Evolutionary conservation across 2,329 filamentous ascomycete species (phyloP).

Genomic region (Pyrenochaeta sp.): DNA sequence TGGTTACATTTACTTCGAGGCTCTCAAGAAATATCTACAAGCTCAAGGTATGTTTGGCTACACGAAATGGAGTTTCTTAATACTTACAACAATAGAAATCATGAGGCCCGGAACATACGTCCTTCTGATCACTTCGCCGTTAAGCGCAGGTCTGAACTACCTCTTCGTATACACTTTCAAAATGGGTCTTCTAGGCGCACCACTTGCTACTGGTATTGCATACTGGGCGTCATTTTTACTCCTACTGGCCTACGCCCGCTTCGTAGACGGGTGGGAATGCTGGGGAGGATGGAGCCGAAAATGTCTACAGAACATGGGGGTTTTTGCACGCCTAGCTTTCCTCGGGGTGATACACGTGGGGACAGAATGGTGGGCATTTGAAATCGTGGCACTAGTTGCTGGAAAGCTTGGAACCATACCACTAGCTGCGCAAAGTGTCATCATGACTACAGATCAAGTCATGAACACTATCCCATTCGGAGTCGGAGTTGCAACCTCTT

Average conservation of each 20-base stretch:
- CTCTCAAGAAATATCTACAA: conserved; percentile 71
- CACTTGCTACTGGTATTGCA: conserved; percentile 81
- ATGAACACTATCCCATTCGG: conserved; percentile 89
- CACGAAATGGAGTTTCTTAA: rapidly evolving
- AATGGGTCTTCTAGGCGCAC: conserved; percentile 79
- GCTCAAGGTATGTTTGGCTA: conserved; percentile 58
- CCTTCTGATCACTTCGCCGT: conserved; percentile 66
- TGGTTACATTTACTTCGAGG: conserved; percentile 88
- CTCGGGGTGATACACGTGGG: conserved; percentile 84
- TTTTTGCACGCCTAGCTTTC: conserved; percentile 77
- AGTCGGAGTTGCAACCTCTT: conserved; percentile 80
- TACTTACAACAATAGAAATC: conserved; percentile 56
- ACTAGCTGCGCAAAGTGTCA: conserved; percentile 83
- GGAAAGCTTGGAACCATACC: conserved; percentile 80
- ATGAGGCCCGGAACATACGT: conserved; percentile 72
- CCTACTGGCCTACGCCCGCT: conserved; percentile 75
- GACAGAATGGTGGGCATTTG: conserved; percentile 95
- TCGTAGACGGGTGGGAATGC: conserved; percentile 75
- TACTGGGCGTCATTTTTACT: conserved; percentile 87
- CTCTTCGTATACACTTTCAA: conserved; percentile 77
- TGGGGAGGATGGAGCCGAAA: conserved; percentile 78
- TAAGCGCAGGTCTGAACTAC: conserved; percentile 67
- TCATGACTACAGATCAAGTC: conserved; percentile 89
- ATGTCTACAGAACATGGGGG: conserved; percentile 71
- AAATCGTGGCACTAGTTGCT: conserved; percentile 85